Base-by-base conservation (phyloP, 345 rosid species). In the Hibiscus mutabilis region DNA sequence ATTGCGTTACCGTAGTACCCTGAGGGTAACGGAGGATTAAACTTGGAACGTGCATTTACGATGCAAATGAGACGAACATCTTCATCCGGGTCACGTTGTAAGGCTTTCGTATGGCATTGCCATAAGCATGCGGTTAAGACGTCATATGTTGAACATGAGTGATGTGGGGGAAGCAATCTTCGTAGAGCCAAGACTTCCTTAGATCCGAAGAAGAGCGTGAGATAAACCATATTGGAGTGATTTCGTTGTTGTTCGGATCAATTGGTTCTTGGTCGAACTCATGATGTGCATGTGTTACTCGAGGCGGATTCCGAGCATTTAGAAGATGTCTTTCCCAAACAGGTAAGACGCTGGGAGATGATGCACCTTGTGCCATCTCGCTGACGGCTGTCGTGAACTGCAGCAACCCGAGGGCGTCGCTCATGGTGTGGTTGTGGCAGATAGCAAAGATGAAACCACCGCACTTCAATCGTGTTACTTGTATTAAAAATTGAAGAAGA, bases 371-470 rank as follows among this genome's bases (percentile, higher is more conserved):
- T 2, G 64, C 71, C 22, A 82, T 40, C 8, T 77, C 79, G 6
- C 49, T 4, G 5, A 79, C 12, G 9, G 83, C 78, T 18, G 44
- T 47, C 1, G 79, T 44, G 73, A 82, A 76, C 1, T 51, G 78
- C 10, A 40, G 18, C 14, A 76, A 47, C 16, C 79, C 80, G 1
- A 18, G 16, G 1, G 63, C 80, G 9, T 82, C 80, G 5, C 35
- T 27, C 29, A 82, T 76, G 12, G 47, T 29, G 62, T 74, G 82
- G 79, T 76, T 71, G 25, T 74, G 8, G 11, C 80, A 72, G 24
- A 76, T 19, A 14, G 79, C 79, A 2, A 77, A 60, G 68, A 82
- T 65, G 75, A 79, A 79, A 10, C 85, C 81, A 16, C 85, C 81
- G 24, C 81, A 79, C 57, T 60, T 77, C 21, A 82, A 46, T 21